Percentiles rank a stretch among this genome's conserved stretches.
These are phyloP conservation scores for Bipolaris oryzae DNA, from an alignment of 2,329 filamentous ascomycete genomes.

Conservation along the genomic window DNA sequence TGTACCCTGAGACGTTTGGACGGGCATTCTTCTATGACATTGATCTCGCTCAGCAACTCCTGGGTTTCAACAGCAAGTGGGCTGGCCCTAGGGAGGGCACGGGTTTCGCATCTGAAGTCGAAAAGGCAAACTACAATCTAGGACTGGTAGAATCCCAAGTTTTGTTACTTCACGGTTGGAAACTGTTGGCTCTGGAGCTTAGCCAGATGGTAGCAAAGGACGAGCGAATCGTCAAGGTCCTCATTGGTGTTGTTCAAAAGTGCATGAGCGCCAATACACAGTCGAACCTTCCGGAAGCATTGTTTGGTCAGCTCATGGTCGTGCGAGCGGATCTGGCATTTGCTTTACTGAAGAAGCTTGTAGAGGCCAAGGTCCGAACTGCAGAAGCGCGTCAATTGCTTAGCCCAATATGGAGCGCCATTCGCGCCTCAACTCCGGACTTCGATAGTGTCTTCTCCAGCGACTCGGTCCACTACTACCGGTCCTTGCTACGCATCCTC, in stretches of 20 bases:
- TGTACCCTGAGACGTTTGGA: conserved; percentile 71
- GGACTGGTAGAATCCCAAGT: conserved; percentile 92
- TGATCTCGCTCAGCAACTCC: conserved; percentile 73
- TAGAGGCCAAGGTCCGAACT: conserved; percentile 60
- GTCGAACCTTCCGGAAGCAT: conserved; percentile 72
- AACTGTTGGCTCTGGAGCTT: conserved; percentile 83
- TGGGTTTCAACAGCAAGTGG: conserved; percentile 82
- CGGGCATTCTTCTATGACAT: conserved; percentile 84
- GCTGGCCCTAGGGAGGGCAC: conserved; percentile 59
- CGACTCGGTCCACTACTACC: conserved; percentile 73
- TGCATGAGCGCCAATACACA: conserved; percentile 80
- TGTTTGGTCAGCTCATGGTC: conserved; percentile 81
- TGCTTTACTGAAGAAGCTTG: conserved; percentile 79
- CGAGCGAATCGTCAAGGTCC: conserved; percentile 66
- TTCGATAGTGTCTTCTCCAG: conserved; percentile 65
- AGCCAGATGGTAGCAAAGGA: conserved; percentile 66
- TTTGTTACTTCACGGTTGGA: conserved; percentile 85
- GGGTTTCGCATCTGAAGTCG: conserved; percentile 83
- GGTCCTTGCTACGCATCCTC: conserved; percentile 80
- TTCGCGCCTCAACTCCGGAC: conserved; percentile 59
- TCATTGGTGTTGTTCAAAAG: conserved; percentile 75
- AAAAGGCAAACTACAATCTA: conserved; percentile 85
- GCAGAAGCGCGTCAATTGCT: conserved; percentile 62
- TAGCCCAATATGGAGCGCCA: conserved; percentile 64
- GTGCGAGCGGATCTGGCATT: conserved; percentile 81